A percentile compares a stretch with the other conserved stretches of the same genome.
These are phyloP conservation scores for Setomelanomma holmii DNA, from an alignment of 2,329 filamentous ascomycete genomes.

Conservation along the genomic window DNA sequence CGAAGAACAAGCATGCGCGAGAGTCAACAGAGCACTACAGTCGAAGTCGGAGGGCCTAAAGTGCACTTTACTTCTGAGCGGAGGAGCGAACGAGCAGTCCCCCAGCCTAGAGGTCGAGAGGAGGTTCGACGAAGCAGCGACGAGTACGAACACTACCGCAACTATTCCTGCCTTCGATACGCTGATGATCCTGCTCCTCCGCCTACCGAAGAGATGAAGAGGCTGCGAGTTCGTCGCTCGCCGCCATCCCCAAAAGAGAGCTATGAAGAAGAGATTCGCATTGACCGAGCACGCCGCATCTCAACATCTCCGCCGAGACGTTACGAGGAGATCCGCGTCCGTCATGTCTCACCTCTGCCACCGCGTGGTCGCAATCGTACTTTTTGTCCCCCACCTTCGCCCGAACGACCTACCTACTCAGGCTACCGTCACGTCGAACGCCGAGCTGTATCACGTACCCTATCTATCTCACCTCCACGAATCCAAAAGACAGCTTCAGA, in stretches of 20 bases:
- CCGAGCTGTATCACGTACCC: background rate
- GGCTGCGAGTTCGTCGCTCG: slow-evolving; percentile 22
- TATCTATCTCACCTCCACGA: slow-evolving; percentile 4
- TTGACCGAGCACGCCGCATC: slow-evolving; percentile 24
- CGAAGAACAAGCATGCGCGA: slow-evolving; percentile 23
- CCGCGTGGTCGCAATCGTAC: slow-evolving; percentile 9
- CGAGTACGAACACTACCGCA: slow-evolving; percentile 18
- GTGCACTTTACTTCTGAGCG: slow-evolving; percentile 38
- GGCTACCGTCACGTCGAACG: slow-evolving; percentile 23
- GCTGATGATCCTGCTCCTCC: slow-evolving; percentile 18
- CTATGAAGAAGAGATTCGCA: slow-evolving; percentile 25
- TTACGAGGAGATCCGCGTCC: slow-evolving; percentile 20
- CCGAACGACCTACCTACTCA: slow-evolving; percentile 7
- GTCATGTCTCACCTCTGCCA: slow-evolving; percentile 18
- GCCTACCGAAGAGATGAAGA: slow-evolving; percentile 23
- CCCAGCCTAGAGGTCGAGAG: slow-evolving; percentile 4
- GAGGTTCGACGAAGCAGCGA: slow-evolving; percentile 8
- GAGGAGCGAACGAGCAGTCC: slow-evolving; percentile 1
- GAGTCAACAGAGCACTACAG: slow-evolving; percentile 36
- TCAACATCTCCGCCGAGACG: slow-evolving; percentile 20
- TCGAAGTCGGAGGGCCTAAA: slow-evolving; percentile 37
- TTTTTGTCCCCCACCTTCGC: slow-evolving; percentile 5
- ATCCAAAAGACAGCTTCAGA: slow-evolving; percentile 9
- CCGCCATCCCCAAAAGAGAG: slow-evolving; percentile 14
- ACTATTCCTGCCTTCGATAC: slow-evolving; percentile 19